Conservation (phyloP, 495 filamentous ascomycete species). For the Massariosphaeria phaeospora region DNA sequence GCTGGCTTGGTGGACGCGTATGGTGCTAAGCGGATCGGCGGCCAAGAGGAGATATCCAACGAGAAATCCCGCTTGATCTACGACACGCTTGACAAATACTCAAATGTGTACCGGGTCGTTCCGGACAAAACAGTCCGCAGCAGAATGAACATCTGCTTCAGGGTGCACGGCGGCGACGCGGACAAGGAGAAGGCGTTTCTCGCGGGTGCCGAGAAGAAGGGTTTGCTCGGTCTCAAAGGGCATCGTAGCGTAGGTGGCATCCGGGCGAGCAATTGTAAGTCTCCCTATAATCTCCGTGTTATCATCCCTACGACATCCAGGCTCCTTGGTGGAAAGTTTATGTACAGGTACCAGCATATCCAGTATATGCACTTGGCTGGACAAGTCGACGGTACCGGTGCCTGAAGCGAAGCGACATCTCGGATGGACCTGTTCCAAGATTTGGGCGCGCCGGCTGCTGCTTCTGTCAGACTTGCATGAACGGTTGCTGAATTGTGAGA, state of each 20-base stretch:
- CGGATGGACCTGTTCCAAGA: neutral
- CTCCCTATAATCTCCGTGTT: neutral
- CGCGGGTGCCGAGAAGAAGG: constrained; percentile 57
- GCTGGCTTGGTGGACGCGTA: constrained; percentile 56
- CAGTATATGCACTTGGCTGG: constrained; percentile 9
- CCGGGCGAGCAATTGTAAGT: constrained; percentile 52
- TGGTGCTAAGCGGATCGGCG: constrained; percentile 59
- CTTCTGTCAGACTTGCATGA: constrained; percentile 6
- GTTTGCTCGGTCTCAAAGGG: constrained; percentile 70
- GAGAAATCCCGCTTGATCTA: constrained; percentile 74
- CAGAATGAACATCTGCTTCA: constrained; percentile 90
- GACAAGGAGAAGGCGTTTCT: constrained; percentile 73
- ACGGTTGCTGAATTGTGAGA: neutral
- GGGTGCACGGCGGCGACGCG: constrained; percentile 59
- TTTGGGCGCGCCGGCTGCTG: neutral
- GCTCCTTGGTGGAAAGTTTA: neutral
- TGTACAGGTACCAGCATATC: constrained; percentile 18
- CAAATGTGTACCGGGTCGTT: constrained; percentile 65
- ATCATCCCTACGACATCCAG: neutral
- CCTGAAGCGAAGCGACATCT: neutral
- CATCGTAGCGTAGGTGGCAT: constrained; percentile 76
- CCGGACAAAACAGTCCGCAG: constrained; percentile 67
- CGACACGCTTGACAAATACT: constrained; percentile 63
- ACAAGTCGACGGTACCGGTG: neutral
- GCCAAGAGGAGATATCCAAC: constrained; percentile 63